Conservation (phyloP, 2,329 filamentous ascomycete species). For the Ophiostoma sp. region DNA sequence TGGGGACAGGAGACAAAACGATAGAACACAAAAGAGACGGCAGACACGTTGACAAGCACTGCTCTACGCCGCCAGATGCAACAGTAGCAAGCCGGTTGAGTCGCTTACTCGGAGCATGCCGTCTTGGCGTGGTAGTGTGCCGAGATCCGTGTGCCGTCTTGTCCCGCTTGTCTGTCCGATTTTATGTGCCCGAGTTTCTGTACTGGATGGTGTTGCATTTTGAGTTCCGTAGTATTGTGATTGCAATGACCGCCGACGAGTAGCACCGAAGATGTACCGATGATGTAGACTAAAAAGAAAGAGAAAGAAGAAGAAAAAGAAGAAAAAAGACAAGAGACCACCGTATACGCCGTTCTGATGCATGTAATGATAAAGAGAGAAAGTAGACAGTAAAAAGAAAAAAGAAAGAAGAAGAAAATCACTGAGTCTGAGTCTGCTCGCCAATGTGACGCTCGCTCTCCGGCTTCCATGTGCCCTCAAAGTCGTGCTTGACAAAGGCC, state of each 20-base stretch:
- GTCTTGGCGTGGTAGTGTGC: not conserved
- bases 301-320: not conserved
- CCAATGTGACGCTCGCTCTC: constrained; percentile 67
- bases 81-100: not conserved
- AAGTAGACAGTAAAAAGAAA: not conserved
- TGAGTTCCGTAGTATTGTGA: not conserved
- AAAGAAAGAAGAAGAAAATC: constrained; percentile 10
- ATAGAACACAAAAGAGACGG: constrained; percentile 7
- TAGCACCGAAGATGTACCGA: not conserved
- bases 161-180: not conserved
- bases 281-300: not conserved
- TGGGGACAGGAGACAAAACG: not conserved
- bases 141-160: not conserved
- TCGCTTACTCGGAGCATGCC: not conserved
- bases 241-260: not conserved
- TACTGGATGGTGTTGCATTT: not conserved
- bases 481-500: constrained; percentile 96
- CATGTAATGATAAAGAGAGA: not conserved
- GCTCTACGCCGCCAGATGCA: too few relatives aligned
- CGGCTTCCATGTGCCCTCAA: constrained; percentile 81
- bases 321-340: not conserved
- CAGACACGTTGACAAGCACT: not conserved
- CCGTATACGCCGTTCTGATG: constrained; percentile 3
- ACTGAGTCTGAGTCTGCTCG: constrained; percentile 35
- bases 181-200: not conserved